Percentiles rank a stretch among this genome's conserved stretches.
Conservation (phyloP, 805 yeast species). For the Barnettozyma populi region DNA sequence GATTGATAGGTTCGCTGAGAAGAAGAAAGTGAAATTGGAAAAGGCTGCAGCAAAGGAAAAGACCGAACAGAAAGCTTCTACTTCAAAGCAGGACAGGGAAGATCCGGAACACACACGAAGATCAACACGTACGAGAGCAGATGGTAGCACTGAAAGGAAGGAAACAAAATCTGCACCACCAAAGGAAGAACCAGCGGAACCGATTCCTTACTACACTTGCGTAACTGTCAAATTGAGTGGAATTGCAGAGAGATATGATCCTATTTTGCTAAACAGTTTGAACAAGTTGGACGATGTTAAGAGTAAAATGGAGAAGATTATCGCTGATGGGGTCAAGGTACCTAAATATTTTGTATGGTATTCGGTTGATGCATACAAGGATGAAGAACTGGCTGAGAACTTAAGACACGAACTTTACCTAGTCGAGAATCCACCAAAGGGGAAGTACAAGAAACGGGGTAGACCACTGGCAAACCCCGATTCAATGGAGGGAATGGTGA, state of each 20-base stretch:
- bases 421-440: slow-evolving; percentile 42
- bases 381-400: slow-evolving; percentile 59
- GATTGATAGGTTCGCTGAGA: slow-evolving; percentile 21
- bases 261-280: slow-evolving; percentile 63
- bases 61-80: slow-evolving; percentile 20
- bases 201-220: slow-evolving; percentile 44
- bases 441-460: slow-evolving; percentile 28
- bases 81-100: slow-evolving; percentile 24
- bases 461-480: slow-evolving; percentile 3
- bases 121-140: slow-evolving; percentile 5
- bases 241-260: slow-evolving; percentile 61
- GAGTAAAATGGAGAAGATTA: slow-evolving; percentile 52
- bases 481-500: neutral
- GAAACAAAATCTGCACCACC: slow-evolving; percentile 2
- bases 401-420: slow-evolving; percentile 51
- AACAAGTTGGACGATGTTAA: slow-evolving; percentile 50
- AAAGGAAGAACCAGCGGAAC: slow-evolving; percentile 26
- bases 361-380: slow-evolving; percentile 71
- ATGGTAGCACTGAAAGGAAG: neutral
- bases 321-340: slow-evolving; percentile 55
- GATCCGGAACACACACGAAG: slow-evolving; percentile 34
- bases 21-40: slow-evolving; percentile 17
- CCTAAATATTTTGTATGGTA: slow-evolving; percentile 73
- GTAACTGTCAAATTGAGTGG: slow-evolving; percentile 59
- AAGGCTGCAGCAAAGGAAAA: slow-evolving; percentile 23